Evolutionary conservation across 2,329 filamentous ascomycete genomes (phyloP).

Genomic region (Xylariaceae sp.): DNA sequence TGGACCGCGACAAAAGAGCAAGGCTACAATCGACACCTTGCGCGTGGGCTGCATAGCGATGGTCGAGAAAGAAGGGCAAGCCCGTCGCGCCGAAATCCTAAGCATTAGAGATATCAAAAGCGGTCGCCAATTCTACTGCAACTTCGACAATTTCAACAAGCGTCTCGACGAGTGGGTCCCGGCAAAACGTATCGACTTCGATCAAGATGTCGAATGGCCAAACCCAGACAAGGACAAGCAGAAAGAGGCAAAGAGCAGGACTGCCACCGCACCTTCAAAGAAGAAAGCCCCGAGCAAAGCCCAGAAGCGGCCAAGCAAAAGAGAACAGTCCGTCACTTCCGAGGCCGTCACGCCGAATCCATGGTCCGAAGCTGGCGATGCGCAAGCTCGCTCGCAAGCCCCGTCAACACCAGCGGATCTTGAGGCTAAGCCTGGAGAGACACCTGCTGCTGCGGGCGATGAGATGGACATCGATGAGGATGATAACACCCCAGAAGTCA

Average conservation of each 20-base stretch:
- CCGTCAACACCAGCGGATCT: constrained; percentile 42
- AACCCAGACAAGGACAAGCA: constrained; percentile 79
- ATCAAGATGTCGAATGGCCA: constrained; percentile 93
- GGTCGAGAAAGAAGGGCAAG: constrained; percentile 70
- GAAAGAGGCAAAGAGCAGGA: constrained; percentile 74
- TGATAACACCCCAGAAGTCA: constrained; percentile 35
- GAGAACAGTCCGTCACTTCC: constrained; percentile 52
- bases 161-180: constrained; percentile 80
- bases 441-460: constrained; percentile 41
- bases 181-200: constrained; percentile 76
- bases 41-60: constrained; percentile 57
- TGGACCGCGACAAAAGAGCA: constrained; percentile 65
- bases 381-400: constrained; percentile 41
- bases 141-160: constrained; percentile 99
- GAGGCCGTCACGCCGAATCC: constrained; percentile 53
- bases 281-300: constrained; percentile 56
- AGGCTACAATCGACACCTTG: constrained; percentile 80
- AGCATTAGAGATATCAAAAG: constrained; percentile 89
- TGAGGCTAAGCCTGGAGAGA: constrained; percentile 43
- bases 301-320: constrained; percentile 52
- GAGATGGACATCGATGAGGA: constrained; percentile 57
- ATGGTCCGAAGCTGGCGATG: constrained; percentile 50
- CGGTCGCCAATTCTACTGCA: constrained; percentile 87
- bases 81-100: constrained; percentile 92
- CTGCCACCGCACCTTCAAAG: constrained; percentile 51